Evolutionary conservation across 129 eudicot genomes (phyloP), one percentile per base, ranked within the genome.

Genomic region (Centaurea solstitialis): DNA sequence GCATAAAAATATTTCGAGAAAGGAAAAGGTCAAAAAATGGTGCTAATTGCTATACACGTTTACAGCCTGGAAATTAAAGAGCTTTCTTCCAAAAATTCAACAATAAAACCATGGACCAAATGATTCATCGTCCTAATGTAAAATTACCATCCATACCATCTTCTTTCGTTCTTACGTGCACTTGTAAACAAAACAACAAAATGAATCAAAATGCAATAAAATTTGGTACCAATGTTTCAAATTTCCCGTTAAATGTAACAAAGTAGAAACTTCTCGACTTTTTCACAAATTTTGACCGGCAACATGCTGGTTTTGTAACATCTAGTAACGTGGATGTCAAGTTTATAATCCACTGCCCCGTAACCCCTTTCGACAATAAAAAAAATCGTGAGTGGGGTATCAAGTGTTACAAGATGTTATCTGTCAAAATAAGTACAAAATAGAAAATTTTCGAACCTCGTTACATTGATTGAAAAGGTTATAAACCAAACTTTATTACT

Each of bases 11-110:
- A 26, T 26, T 26, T 26, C 30, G 2, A 26, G 30, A 26, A 33
- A 33, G 4, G 37, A 33, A 33, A 33, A 33, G 5, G 37, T 33
- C 37, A 33, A 33, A 33, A 70, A 22, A 17, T 53, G 20, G 83
- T 80, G 83, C 50, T 26, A 26, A 26, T 26, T 26, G 30, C 30
- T 35, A 9, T 11, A 79, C 75, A 78, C 70, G 83, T 79, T 79
- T 57, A 79, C 83, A 80, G 37, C 53, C 75, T 69, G 76, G 76
- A 53, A 57, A 70, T 50, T 35, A 76, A 18, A 73, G 2, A 11
- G 23, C 30, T 26, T 26, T 2, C 30, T 26, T 26, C 30, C 30
- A 26, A 26, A 26, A 26, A 26, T 26, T 9, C 57, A 12, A 45
- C 57, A 15, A 45, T n/a, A 45, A 45, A 45, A 45, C 57, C 57